Conservation (phyloP, 1,139 yeast species). For the Geotrichum macrosporum region DNA sequence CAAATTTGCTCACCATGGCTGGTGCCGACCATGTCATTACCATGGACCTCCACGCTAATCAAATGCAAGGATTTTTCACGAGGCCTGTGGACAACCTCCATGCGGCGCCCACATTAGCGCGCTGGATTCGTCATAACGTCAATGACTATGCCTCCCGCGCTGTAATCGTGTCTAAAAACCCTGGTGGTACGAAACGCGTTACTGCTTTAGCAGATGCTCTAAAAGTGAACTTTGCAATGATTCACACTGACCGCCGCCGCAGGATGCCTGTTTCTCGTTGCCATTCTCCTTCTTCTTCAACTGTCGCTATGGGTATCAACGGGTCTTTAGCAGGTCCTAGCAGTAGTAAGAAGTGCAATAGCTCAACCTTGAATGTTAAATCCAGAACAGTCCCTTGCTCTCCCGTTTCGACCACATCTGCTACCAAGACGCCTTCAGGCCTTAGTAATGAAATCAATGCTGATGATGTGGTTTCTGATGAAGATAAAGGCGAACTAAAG, state of each 20-base stretch:
- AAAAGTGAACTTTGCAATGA: constrained; percentile 96
- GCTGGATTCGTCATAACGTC: constrained; percentile 91
- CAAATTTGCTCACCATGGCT: constrained; percentile 91
- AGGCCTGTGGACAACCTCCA: constrained; percentile 95
- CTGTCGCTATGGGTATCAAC: too few relatives aligned
- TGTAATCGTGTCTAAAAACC: constrained; percentile 89
- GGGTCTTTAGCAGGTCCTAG: too few relatives aligned
- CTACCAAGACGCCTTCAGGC: constrained; percentile 15
- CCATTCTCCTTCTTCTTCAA: constrained; percentile 1
- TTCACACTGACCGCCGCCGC: constrained; percentile 95
- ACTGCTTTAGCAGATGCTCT: constrained; percentile 94
- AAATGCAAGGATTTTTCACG: constrained; percentile 98
- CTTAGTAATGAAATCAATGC: constrained; percentile 18
- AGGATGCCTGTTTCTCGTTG: constrained; percentile 52
- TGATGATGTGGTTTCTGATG: constrained; percentile 24
- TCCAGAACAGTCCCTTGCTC: constrained; percentile 3
- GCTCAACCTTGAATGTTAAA: not conserved
- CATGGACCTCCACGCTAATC: constrained; percentile 97
- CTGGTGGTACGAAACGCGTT: constrained; percentile 97
- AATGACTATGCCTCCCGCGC: constrained; percentile 79
- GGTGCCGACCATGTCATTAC: constrained; percentile 99
- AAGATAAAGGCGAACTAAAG: constrained; percentile 54
- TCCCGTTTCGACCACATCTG: not conserved
- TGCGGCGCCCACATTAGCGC: constrained; percentile 94
- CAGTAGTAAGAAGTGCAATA: not conserved